Base-by-base conservation (phyloP, 2,329 filamentous ascomycete species). In the Penicillium decumbens region DNA sequence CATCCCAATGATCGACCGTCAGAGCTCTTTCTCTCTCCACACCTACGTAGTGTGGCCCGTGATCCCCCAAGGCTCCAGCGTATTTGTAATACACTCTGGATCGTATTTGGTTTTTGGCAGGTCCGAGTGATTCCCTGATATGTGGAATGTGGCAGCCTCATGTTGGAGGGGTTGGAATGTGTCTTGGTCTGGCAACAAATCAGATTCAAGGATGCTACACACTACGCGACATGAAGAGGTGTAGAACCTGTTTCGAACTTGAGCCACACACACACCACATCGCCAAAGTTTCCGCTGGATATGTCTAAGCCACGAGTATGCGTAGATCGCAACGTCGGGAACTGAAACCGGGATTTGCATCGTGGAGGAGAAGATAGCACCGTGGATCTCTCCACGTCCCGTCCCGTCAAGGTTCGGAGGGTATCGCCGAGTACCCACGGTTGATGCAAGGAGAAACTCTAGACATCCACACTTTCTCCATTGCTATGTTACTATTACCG, bases 331-430 rank as follows among this genome's bases (percentile, higher is more conserved):
- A 24, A 39, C 20, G 37, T 39, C 24, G 37, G 12, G 10, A 6
- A 13, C 4, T 20, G 10, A 4, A 20, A 12, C 18, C 18, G 35
- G 18, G 32, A 35, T 35, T 35, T 35, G 35, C 15, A 25, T 27
- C 6, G 8, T 6, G 18, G 12, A 28, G 47, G 37, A 27, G 30
- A 45, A 20, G 27, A 42, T 42, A 28, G 40, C 40, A 42, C 32
- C 55, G 51, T 56, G 54, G 51, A 55, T 58, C 54, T 49, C 38
- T 37, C 46, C 37, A 61, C 65, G 66, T 65, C 59, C 66, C 66
- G 66, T 65, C 62, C 66, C 66, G 66, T 68, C 63, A 68, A 69
- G 64, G 66, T 68, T 68, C 59, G 61, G 61, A 61, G 54, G 54
- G 57, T 59, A 60, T 64, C 61, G 55, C 55, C 54, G 53, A 61